Base-by-base conservation (phyloP, 345 rosid genomes). In the Arabis hirsuta region DNA sequence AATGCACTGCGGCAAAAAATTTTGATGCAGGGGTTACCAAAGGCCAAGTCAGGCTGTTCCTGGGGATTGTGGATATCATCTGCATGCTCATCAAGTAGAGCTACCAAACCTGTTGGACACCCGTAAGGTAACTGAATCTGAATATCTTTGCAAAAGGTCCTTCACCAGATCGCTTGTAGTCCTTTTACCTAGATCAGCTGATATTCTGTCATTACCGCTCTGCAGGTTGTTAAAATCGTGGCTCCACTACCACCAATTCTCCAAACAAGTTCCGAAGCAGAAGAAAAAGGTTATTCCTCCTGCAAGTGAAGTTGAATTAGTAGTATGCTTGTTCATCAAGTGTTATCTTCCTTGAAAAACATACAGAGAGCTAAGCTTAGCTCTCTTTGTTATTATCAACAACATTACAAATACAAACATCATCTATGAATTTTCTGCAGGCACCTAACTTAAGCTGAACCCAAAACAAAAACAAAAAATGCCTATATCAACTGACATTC, bases 51-150 rank as follows among this genome's bases (percentile, higher is more conserved):
- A 85, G 27, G 88, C 98, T 24, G 87, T 90, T 42, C 94, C 97
- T 0, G 97, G 98, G 69, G 97, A 89, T 51, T 90, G 88, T 54
- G 98, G 97, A 71, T 93, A 89, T 76, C 71, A 84, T 74, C 78
- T 93, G 79, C 97, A 93, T 71, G 98, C 97, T 39, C 96, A 89
- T 83, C 81, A 81, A 58, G 72, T 90, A 53, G 47, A 42, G 69
- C 73, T 93, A 42, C 72, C 75, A 10, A 96, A 93, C 76, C 87
- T 90, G 26, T 56, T 57, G 39, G 65, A 76, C 51, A 81, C 80
- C 38, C 55, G 58, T 19, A 84, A 88, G 98, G 97, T 86, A 82
- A 60, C 41, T 10, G 38, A 22, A 10, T 36, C 64, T 45, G 31
- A 57, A 47, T 26, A 12, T 47, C 46, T 45, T 42, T 12, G 32